These are phyloP conservation scores for Picochlorum sp. DNA, from an alignment of 139 green algal species.

Conservation along the genomic window DNA sequence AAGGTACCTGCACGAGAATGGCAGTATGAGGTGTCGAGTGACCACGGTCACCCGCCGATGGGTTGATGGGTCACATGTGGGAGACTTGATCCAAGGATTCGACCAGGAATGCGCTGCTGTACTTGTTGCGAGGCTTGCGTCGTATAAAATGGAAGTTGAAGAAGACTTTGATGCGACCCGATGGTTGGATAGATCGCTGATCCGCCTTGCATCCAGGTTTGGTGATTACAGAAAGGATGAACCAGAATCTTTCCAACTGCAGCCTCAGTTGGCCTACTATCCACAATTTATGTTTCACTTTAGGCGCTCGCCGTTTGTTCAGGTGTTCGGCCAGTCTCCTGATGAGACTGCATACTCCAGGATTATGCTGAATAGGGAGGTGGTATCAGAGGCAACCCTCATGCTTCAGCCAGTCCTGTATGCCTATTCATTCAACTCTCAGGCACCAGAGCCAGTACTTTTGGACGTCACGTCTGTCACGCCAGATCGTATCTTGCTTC, in stretches of 20 bases:
- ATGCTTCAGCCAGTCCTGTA: slow-evolving; percentile 92
- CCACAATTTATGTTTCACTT: slow-evolving; percentile 99
- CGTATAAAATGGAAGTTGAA: slow-evolving; percentile 84
- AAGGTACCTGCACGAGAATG: slow-evolving; percentile 67
- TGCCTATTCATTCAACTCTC: slow-evolving; percentile 68
- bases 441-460: slow-evolving; percentile 74
- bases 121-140: slow-evolving; percentile 70
- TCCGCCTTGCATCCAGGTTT: slow-evolving; percentile 27
- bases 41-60: slow-evolving; percentile 87
- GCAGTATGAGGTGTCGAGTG: slow-evolving; percentile 68
- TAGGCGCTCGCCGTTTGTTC: slow-evolving; percentile 85
- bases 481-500: slow-evolving; percentile 87
- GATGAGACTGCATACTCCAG: slow-evolving; percentile 95
- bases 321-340: slow-evolving; percentile 93
- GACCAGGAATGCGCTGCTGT: slow-evolving; percentile 93
- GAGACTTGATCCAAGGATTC: slow-evolving; percentile 80
- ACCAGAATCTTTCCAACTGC: slow-evolving; percentile 80
- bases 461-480: slow-evolving; percentile 92
- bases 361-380: slow-evolving; percentile 75
- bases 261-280: slow-evolving; percentile 80
- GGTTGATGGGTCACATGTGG: slow-evolving; percentile 51
- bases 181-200: slow-evolving; percentile 79
- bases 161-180: slow-evolving; percentile 96
- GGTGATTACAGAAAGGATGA: slow-evolving; percentile 88
- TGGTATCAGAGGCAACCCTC: slow-evolving; percentile 73